Conservation (phyloP, 2,329 filamentous ascomycete species). For the Cercospora sesami region DNA sequence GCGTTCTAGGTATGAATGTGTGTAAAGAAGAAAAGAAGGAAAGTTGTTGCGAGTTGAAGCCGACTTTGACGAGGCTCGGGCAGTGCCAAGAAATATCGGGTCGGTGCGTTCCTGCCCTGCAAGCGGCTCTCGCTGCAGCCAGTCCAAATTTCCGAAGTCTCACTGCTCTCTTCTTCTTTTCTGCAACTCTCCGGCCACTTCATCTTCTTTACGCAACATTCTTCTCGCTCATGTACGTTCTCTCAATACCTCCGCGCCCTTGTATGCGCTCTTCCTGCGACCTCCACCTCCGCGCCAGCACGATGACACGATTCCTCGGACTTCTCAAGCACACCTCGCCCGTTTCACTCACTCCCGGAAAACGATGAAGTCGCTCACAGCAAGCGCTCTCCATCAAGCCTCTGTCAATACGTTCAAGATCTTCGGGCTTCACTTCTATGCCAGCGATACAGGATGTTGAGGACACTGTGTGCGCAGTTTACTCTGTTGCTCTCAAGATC, state of each 20-base stretch:
- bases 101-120: not conserved
- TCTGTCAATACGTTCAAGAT: not conserved
- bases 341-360: not conserved
- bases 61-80: not conserved
- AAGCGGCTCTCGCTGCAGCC: not conserved
- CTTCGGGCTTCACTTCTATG: not conserved
- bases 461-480: not conserved
- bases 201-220: not conserved
- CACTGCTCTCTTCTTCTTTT: not conserved
- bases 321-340: not conserved
- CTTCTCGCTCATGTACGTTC: not conserved
- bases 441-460: not conserved
- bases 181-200: not conserved
- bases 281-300: not conserved
- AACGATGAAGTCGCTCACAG: not conserved
- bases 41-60: slow-evolving; percentile 6
- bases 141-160: slow-evolving; percentile 1
- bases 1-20: slow-evolving; percentile 30
- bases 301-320: not conserved
- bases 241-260: not conserved
- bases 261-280: not conserved
- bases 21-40: slow-evolving; percentile 25
- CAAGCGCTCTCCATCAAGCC: not conserved
- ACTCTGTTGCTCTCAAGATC: not conserved
- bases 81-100: not conserved